phyloP scores from a whole-genome alignment of 2,329 filamentous ascomycete species.

The Xylariaceae sp. region DNA sequence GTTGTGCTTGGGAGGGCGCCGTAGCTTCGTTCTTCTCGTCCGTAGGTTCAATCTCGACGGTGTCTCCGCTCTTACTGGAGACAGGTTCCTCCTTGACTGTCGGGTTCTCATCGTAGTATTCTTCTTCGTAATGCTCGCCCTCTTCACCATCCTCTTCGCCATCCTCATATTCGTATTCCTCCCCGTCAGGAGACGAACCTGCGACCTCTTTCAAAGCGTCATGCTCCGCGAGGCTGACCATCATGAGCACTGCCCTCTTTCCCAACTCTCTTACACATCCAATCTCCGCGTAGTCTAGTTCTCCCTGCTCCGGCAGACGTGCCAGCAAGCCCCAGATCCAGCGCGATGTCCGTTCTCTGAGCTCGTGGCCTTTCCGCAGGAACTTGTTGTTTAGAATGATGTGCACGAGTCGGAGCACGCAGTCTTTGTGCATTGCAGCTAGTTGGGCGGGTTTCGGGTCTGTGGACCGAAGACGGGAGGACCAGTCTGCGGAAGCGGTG shows the following conservation, averaged over 20 bases:
- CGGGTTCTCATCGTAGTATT: slow-evolving; percentile 19
- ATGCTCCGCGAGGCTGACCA: slow-evolving; percentile 52
- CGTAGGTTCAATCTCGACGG: background rate
- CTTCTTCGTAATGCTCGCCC: slow-evolving; percentile 25
- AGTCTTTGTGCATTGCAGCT: slow-evolving; percentile 62
- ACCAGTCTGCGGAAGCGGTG: slow-evolving; percentile 50
- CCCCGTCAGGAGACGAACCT: slow-evolving; percentile 25
- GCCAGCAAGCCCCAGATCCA: slow-evolving; percentile 87
- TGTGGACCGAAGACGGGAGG: slow-evolving; percentile 44
- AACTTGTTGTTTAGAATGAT: slow-evolving; percentile 63
- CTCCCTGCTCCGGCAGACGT: slow-evolving; percentile 67
- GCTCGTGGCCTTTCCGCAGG: slow-evolving; percentile 53
- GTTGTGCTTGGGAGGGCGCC: slow-evolving; percentile 39
- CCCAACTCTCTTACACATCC: slow-evolving; percentile 74
- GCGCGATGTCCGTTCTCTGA: slow-evolving; percentile 64
- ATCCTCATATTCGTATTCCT: slow-evolving; percentile 32
- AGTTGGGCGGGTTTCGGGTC: slow-evolving; percentile 58
- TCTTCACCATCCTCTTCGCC: slow-evolving; percentile 46
- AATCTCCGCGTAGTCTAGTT: slow-evolving; percentile 71
- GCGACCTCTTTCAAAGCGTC: slow-evolving; percentile 42
- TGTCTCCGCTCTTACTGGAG: background rate
- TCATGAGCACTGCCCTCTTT: slow-evolving; percentile 65
- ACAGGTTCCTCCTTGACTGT: background rate
- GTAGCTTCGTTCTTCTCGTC: slow-evolving; percentile 16
- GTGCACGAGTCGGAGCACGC: slow-evolving; percentile 62